Evolutionary conservation across 2,329 filamentous ascomycete species (phyloP), one percentile per base, ranked within the genome.

Genomic region (Colletotrichum incanum): DNA sequence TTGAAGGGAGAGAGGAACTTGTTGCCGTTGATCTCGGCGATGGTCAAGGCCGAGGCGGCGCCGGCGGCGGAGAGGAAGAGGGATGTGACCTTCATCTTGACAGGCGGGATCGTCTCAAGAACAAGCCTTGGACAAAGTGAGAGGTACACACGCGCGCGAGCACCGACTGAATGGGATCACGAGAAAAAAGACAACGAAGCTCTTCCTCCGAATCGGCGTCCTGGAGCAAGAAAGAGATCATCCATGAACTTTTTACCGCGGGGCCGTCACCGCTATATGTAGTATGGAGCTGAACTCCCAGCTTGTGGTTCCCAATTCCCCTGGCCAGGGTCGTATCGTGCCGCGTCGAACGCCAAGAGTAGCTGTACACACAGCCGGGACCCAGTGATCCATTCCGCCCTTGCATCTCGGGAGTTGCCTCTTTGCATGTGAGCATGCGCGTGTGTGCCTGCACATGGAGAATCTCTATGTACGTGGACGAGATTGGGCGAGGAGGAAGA

Each of bases 21-120:
- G 76, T 90, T 86, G 75, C 92, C 91, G 75, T 93, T 93, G 85
- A 93, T 93, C 76, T 91, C 83, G 71, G 86, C 83, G 76, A 91
- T 90, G 70, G 86, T 86, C 67, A 87, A 75, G 55, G 85, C 84
- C 49, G 80, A 77, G 54, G 72, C 80, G 47, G 76, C 72, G 75
- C 77, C 68, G 63, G 77, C 77, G 54, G 76, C 73, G 26, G 78
- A 77, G 45, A 79, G 74, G 71, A 81, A 73, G 63, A 79, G 67
- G 65, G 75, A 74, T 49, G 78, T 54, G 69, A 77, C 68, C 76
- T 79, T 81, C 81, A 82, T 81, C 62, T 75, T 78, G 68, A 58
- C 28, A 23, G 61, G 39, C 14, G 14, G 9, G n/a, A 18, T 41
- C n/a, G 20, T 26, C 54, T 58, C n/a, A 23, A 4, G 54, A 39